Evolutionary conservation across 2,329 filamentous ascomycete genomes (phyloP).

Genomic region (Hypoxylon sp.): DNA sequence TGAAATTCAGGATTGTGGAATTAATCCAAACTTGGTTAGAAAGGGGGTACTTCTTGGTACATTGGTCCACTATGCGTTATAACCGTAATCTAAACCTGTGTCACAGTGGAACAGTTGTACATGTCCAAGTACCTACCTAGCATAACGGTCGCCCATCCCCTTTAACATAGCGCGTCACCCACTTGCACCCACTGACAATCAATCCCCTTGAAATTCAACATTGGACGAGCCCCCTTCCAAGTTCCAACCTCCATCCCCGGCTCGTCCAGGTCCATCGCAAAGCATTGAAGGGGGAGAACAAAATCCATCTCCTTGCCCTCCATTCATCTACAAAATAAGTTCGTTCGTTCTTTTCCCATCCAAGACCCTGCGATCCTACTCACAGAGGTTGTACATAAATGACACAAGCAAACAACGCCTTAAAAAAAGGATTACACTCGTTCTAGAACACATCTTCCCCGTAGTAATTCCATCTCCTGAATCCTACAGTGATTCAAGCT

Average conservation of each 20-base stretch:
- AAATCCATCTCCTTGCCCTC: constrained; percentile 42
- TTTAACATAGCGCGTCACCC: constrained; percentile 39
- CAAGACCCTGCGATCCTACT: constrained; percentile 15
- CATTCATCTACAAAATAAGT: constrained; percentile 36
- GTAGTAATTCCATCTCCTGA: constrained; percentile 33
- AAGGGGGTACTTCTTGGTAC: constrained; percentile 1
- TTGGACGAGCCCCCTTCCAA: constrained; percentile 45
- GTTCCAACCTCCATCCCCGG: constrained; percentile 42
- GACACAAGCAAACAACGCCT: constrained; percentile 29
- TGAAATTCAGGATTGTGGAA: constrained; percentile 44
- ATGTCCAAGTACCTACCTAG: constrained; percentile 19
- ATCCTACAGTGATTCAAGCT: constrained; percentile 28
- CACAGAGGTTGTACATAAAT: constrained; percentile 8
- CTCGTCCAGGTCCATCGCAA: constrained; percentile 35
- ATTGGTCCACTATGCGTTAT: constrained; percentile 12
- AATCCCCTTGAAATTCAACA: constrained; percentile 41
- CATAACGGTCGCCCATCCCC: constrained; percentile 34
- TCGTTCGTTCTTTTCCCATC: constrained; percentile 37
- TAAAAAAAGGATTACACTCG: constrained; percentile 32
- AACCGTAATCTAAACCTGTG: constrained; percentile 1
- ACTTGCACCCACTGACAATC: constrained; percentile 28
- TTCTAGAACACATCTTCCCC: constrained; percentile 31
- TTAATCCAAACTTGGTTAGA: constrained; percentile 37
- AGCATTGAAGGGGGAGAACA: constrained; percentile 41
- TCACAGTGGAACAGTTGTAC: constrained; percentile 22